Percentiles rank a stretch among this genome's conserved stretches.
These are phyloP conservation scores for Penicillium atrosanguineum DNA, from an alignment of 495 filamentous ascomycete genomes.

Conservation along the genomic window DNA sequence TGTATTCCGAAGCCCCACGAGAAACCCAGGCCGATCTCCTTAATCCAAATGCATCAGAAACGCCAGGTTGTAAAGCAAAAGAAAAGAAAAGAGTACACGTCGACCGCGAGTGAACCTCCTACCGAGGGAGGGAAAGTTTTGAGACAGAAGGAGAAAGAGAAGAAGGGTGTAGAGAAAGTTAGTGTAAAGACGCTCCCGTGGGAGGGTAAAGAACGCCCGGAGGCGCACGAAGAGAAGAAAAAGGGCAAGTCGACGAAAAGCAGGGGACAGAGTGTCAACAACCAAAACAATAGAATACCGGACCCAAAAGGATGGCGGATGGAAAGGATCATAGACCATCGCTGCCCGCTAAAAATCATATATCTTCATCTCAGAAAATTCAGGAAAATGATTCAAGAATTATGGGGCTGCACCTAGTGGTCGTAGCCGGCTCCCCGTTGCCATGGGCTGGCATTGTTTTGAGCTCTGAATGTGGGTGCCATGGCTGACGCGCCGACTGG, in stretches of 20 bases:
- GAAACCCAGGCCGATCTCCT: conserved; percentile 32
- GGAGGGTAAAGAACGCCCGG: not conserved
- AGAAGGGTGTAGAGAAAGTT: conserved; percentile 10
- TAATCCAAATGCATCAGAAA: conserved; percentile 37
- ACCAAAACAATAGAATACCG: conserved; percentile 15
- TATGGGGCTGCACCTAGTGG: conserved; percentile 39
- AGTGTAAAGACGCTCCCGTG: not conserved
- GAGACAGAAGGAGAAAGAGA: conserved; percentile 10
- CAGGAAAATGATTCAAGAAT: conserved; percentile 18
- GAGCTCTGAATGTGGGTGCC: conserved; percentile 39
- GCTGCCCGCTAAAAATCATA: conserved; percentile 39
- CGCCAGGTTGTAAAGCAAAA: conserved; percentile 27
- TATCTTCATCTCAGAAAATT: conserved; percentile 44
- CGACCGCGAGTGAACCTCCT: not conserved
- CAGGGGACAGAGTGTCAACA: conserved; percentile 11
- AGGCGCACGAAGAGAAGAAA: conserved; percentile 12
- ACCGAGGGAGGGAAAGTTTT: conserved; percentile 15
- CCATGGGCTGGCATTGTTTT: conserved; percentile 63
- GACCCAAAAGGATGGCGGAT: conserved; percentile 19
- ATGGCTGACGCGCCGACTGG: conserved; percentile 30
- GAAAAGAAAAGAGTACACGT: conserved; percentile 26
- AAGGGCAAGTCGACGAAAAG: conserved; percentile 7
- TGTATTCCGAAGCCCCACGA: conserved; percentile 24
- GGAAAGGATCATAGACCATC: conserved; percentile 30
- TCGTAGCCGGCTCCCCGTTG: conserved; percentile 67